These are phyloP conservation scores for Yarrowia sp. DNA, from an alignment of 805 yeast genomes.

Conservation along the genomic window DNA sequence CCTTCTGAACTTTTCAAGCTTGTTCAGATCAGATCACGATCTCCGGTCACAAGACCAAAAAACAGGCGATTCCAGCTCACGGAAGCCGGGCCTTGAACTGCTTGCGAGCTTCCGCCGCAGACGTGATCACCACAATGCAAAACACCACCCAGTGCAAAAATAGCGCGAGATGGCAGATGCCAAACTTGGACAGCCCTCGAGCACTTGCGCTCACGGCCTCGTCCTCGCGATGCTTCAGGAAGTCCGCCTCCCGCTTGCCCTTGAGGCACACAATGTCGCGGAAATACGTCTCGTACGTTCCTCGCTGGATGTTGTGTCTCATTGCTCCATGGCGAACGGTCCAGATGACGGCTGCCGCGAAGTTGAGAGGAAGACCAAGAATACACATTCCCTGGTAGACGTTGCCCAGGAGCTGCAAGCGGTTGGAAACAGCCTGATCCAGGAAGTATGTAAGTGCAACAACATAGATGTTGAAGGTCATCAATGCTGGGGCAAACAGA, in stretches of 20 bases:
- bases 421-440: not conserved
- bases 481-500: conserved; percentile 1
- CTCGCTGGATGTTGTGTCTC: conserved; percentile 12
- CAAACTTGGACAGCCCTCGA: not conserved
- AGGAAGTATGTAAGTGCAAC: conserved; percentile 2
- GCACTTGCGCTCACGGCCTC: conserved; percentile 15
- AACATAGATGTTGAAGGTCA: conserved; percentile 13
- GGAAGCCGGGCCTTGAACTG: not conserved
- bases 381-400: not conserved
- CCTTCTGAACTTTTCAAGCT: too few relatives aligned
- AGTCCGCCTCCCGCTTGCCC: not conserved
- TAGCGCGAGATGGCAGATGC: conserved; percentile 6
- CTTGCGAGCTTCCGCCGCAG: not conserved
- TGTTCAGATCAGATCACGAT: too few relatives aligned
- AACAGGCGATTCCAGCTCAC: too few relatives aligned
- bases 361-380: not conserved
- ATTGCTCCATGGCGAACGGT: not conserved
- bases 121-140: conserved; percentile 13
- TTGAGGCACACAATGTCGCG: conserved; percentile 1
- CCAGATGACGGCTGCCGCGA: not conserved
- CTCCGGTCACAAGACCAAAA: too few relatives aligned
- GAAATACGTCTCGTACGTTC: conserved; percentile 20
- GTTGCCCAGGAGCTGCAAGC: not conserved
- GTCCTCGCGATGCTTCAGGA: conserved; percentile 6
- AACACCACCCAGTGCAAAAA: conserved; percentile 4